phyloP scores from a whole-genome alignment of 2,329 filamentous ascomycete species.

The Aspergillus piperis region DNA sequence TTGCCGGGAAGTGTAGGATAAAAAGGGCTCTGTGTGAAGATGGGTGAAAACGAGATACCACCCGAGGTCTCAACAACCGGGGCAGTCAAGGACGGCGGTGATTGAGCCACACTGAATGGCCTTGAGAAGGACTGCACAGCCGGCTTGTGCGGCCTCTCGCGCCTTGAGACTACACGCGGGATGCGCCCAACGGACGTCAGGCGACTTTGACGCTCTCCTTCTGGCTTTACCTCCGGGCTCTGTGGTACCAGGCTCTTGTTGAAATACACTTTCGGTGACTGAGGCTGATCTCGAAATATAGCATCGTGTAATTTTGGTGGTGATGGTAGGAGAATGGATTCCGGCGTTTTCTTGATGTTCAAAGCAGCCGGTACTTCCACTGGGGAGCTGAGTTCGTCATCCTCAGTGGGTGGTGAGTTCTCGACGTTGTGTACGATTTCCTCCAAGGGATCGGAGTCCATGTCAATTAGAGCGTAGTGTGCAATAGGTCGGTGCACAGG shows the following conservation, averaged over 20 bases:
- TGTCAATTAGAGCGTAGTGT: conserved; percentile 61
- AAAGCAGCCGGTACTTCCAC: conserved; percentile 31
- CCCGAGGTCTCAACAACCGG: conserved; percentile 27
- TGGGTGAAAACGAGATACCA: conserved; percentile 25
- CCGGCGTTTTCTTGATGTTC: conserved; percentile 35
- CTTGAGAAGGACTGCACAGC: conserved; percentile 82
- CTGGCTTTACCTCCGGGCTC: conserved; percentile 18
- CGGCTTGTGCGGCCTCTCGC: conserved; percentile 62
- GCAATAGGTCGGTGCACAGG: conserved; percentile 50
- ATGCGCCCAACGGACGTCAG: conserved; percentile 83
- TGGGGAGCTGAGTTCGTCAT: conserved; percentile 26
- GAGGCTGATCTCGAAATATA: conserved; percentile 29
- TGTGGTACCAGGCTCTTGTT: conserved; percentile 28
- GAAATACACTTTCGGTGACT: conserved; percentile 42
- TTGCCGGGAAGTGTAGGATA: not conserved
- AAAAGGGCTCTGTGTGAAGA: conserved; percentile 1
- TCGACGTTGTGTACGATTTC: conserved; percentile 42
- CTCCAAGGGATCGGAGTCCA: conserved; percentile 43
- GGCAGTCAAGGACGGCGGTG: conserved; percentile 41
- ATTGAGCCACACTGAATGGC: conserved; percentile 64
- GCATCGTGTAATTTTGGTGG: conserved; percentile 42
- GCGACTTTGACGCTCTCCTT: conserved; percentile 58
- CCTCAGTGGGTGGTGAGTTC: conserved; percentile 43
- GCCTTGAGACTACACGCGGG: conserved; percentile 72
- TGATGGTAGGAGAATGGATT: conserved; percentile 46